Conservation (phyloP, 805 yeast species). For the Pichia cephalocereana region DNA sequence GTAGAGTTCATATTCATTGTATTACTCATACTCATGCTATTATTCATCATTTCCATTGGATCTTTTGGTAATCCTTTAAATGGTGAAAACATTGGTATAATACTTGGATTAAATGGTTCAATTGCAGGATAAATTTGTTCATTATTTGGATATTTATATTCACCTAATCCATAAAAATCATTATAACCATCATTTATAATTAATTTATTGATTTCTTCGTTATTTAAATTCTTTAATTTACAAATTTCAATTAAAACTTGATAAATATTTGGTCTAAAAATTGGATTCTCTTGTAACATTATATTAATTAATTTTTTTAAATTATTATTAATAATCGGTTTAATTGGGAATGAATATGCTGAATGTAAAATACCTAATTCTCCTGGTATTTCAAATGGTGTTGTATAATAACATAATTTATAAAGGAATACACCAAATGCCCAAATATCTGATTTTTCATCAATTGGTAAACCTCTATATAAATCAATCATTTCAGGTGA, state of each 20-base stretch:
- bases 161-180: conserved; percentile 34
- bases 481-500: conserved; percentile 95
- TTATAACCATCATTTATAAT: conserved; percentile 8
- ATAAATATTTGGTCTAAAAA: conserved; percentile 75
- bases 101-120: conserved; percentile 23
- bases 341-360: conserved; percentile 62
- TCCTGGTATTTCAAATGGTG: conserved; percentile 88
- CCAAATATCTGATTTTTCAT: conserved; percentile 93
- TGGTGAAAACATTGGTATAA: conserved; percentile 23
- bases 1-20: not conserved
- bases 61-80: conserved; percentile 30
- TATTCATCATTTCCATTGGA: conserved; percentile 26
- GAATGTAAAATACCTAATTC: conserved; percentile 84
- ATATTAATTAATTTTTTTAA: conserved; percentile 68
- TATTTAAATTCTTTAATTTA: conserved; percentile 38
- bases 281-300: conserved; percentile 76
- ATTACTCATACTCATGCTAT: not conserved
- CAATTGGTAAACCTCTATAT: conserved; percentile 72
- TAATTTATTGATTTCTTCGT: not conserved
- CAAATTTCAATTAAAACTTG: conserved; percentile 65
- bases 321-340: conserved; percentile 61
- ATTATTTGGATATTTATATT: conserved; percentile 20
- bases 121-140: conserved; percentile 21
- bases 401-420: conserved; percentile 83
- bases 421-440: conserved; percentile 89